These are phyloP conservation scores for Tricharina praecox DNA, from an alignment of 495 filamentous ascomycete species.

Conservation along the genomic window DNA sequence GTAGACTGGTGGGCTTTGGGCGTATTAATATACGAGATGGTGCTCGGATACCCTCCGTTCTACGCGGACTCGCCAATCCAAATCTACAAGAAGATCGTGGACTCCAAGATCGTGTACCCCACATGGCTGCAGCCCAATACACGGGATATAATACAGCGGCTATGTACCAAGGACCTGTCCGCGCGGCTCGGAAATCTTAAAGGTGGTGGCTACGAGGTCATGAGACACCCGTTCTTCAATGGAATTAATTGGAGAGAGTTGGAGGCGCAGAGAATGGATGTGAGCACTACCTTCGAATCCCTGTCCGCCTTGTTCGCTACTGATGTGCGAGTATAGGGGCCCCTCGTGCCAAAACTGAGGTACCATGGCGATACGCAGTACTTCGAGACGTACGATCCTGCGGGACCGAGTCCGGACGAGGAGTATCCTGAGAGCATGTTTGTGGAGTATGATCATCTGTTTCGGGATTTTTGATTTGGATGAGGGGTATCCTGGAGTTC, in stretches of 20 bases:
- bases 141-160: conserved; percentile 62
- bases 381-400: conserved; percentile 63
- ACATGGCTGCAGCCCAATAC: conserved; percentile 53
- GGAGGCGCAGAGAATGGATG: conserved; percentile 28
- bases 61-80: conserved; percentile 93
- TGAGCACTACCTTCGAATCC: no score
- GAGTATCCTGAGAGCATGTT: conserved; percentile 56
- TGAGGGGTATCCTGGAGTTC: neutral
- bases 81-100: conserved; percentile 84
- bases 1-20: conserved; percentile 99
- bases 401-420: conserved; percentile 33
- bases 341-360: conserved; percentile 68
- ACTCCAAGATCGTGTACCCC: conserved; percentile 55
- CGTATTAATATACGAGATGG: conserved; percentile 88
- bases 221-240: conserved; percentile 72
- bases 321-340: conserved; percentile 55
- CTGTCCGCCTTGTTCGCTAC: no score
- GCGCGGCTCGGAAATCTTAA: conserved; percentile 77
- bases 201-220: conserved; percentile 66
- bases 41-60: conserved; percentile 91
- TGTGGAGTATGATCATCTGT: conserved; percentile 57
- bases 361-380: conserved; percentile 72
- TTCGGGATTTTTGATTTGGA: conserved; percentile 46
- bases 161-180: conserved; percentile 80
- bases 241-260: conserved; percentile 75